Conservation (phyloP, 768 basidiomycete genomes). For the Tylopilus plumbeoviolaceoides region DNA sequence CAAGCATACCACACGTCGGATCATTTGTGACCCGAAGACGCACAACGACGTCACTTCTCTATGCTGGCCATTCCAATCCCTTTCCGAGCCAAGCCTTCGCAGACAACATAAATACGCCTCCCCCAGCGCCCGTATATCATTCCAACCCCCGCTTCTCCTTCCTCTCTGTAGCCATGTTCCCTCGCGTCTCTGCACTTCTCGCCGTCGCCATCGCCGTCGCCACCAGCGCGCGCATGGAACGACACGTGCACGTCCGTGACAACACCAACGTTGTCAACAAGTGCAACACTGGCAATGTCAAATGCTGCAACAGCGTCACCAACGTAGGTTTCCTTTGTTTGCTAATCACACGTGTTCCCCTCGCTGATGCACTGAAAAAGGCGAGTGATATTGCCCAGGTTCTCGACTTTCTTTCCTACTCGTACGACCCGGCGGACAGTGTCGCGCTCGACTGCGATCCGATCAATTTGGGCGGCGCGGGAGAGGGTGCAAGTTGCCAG, state of each 20-base stretch:
- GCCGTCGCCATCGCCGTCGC: slow-evolving; percentile 11
- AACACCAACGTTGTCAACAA: not conserved
- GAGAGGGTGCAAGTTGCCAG: slow-evolving; percentile 16
- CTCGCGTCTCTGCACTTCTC: slow-evolving; percentile 17
- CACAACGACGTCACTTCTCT: slow-evolving; percentile 11
- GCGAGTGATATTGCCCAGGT: slow-evolving; percentile 5
- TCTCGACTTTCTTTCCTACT: slow-evolving; percentile 3
- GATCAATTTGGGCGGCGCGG: slow-evolving; percentile 17
- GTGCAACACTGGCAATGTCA: slow-evolving; percentile 19
- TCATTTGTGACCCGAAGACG: not conserved
- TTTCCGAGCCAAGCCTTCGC: slow-evolving; percentile 8
- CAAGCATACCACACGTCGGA: slow-evolving; percentile 3
- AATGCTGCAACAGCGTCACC: slow-evolving; percentile 19
- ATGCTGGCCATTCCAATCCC: slow-evolving; percentile 4
- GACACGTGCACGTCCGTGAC: slow-evolving; percentile 6
- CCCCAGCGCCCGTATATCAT: not conserved
- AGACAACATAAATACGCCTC: slow-evolving; percentile 24
- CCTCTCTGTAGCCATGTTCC: slow-evolving; percentile 17
- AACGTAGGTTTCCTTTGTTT: slow-evolving; percentile 14
- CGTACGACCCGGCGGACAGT: slow-evolving; percentile 16
- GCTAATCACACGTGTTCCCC: not conserved
- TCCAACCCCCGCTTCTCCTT: not conserved
- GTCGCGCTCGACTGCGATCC: slow-evolving; percentile 26
- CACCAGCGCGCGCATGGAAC: slow-evolving; percentile 24
- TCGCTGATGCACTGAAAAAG: slow-evolving; percentile 2